Evolutionary conservation across 352 stramenopile species (phyloP).

Genomic region (Aphanomyces astaci): DNA sequence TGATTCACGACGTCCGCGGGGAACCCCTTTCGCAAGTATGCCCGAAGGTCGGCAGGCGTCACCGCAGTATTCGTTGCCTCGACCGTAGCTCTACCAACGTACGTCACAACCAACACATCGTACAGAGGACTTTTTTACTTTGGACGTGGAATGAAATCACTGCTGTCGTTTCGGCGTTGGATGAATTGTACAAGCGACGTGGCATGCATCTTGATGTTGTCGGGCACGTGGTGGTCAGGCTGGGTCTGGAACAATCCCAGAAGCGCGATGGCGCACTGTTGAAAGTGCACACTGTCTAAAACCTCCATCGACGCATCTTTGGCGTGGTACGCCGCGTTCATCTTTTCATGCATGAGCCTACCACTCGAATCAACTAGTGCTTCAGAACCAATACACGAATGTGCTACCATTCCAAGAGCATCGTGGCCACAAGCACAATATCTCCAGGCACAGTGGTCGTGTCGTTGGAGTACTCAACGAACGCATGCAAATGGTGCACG

Average conservation of each 20-base stretch:
- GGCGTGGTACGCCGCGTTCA: background rate
- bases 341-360: slow-evolving; percentile 17
- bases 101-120: background rate
- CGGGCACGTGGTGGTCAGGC: background rate
- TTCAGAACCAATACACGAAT: background rate
- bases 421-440: background rate
- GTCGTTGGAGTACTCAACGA: slow-evolving; percentile 13
- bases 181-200: background rate
- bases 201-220: slow-evolving; percentile 1
- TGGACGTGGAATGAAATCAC: background rate
- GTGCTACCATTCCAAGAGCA: slow-evolving; percentile 17
- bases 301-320: background rate
- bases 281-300: slow-evolving; percentile 1
- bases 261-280: slow-evolving; percentile 5
- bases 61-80: background rate
- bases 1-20: slow-evolving; percentile 12
- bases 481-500: slow-evolving; percentile 6
- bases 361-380: background rate
- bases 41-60: slow-evolving; percentile 10
- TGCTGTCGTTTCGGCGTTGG: background rate
- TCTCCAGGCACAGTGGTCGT: background rate
- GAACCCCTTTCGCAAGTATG: slow-evolving; percentile 1
- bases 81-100: background rate
- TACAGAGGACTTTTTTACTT: background rate
- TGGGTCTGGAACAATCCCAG: slow-evolving; percentile 7